Base-by-base conservation (phyloP, 192 early-diverging fungal species). In the Coemansia reversa region DNA sequence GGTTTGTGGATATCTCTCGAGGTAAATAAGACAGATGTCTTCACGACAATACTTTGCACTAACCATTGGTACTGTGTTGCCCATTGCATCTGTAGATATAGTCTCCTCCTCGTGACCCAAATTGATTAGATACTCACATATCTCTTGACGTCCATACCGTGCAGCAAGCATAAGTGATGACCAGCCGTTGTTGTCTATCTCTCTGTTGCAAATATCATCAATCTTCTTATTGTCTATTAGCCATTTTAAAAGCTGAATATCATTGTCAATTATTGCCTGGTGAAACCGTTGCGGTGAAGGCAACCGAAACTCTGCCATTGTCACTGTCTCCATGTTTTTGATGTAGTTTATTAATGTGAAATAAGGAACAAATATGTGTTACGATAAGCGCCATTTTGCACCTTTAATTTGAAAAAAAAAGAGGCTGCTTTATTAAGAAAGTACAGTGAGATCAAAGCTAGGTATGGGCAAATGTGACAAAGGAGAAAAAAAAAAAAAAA, bases 121-220 rank as follows among this genome's bases (percentile, higher is more conserved):
- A 4, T 70, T 72, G 49, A 79, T 24, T 49, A 79, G 32, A 25
- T 74, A 79, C 11, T 62, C 55, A n/a, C 62, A 63, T 42, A 79
- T 70, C 1, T 74, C 76, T 9, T 25, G 51, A n/a, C 63, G 76
- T 3, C 65, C 66, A 29, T 74, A 70, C 35, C 76, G 71, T 6
- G 76, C 76, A 0, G 76, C 76, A 1, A 79, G 76, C 76, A 79
- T 79, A 47, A 79, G 67, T 7, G 76, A 79, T 16, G 76, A 55
- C 76, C 76, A 79, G 63, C 65, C 61, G 32, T 61, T 70, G 2
- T 64, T 62, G 54, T 79, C 76, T 18, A 65, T 67, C 5, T 68
- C 67, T 3, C 39, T 52, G 64, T 79, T 79, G 61, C 68, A 62
- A 16, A 79, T 60, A 25, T 79, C 76, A 2, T 70, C 70, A 9